phyloP scores from a whole-genome alignment of 2,329 filamentous ascomycete species.

The Cryphonectria japonica region DNA sequence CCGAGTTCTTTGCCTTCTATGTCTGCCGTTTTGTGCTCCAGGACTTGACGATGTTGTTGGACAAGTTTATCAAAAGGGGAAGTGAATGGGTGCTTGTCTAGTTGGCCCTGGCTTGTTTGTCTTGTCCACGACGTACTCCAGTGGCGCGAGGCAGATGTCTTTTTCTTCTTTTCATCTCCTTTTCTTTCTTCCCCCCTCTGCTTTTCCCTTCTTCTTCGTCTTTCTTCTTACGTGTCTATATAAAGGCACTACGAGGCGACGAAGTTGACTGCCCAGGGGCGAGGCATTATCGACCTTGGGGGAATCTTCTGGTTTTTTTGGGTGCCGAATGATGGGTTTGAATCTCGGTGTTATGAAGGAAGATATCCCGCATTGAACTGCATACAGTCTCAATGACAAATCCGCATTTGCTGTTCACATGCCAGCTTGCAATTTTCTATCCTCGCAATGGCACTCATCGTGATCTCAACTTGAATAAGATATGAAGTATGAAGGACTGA shows the following conservation, averaged over 20 bases:
- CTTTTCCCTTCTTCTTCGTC: neutral
- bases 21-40: slow-evolving; percentile 92
- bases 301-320: neutral
- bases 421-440: neutral
- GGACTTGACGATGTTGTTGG: slow-evolving; percentile 82
- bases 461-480: neutral
- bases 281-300: too few species aligned
- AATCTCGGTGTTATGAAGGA: slow-evolving; percentile 8
- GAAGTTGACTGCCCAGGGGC: neutral
- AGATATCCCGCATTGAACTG: slow-evolving; percentile 9
- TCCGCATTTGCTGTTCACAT: neutral
- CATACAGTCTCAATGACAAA: slow-evolving; percentile 4
- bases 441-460: neutral
- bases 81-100: slow-evolving; percentile 81
- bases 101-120: slow-evolving; percentile 11
- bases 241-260: neutral
- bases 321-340: neutral
- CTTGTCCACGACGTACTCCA: neutral
- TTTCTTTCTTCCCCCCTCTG: neutral
- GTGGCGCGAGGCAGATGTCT: neutral
- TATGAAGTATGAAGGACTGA: neutral
- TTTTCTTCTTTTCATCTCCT: neutral
- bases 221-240: neutral
- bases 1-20: slow-evolving; percentile 98
- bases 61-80: slow-evolving; percentile 96